Conservation (phyloP, 495 filamentous ascomycete species). For the Xylaria bambusicola region DNA sequence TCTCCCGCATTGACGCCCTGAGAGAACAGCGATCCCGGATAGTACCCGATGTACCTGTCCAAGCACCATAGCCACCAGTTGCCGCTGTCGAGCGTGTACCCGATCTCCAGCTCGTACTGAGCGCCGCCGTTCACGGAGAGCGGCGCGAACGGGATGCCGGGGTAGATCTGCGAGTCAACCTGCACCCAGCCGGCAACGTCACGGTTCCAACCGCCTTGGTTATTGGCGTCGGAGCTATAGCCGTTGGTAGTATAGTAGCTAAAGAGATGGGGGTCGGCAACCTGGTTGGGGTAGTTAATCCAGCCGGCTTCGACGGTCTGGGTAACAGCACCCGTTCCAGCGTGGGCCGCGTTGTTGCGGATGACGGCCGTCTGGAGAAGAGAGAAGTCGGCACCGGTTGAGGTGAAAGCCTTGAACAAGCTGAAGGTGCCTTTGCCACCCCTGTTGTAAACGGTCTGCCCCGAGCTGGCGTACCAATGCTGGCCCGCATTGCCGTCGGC, state of each 20-base stretch:
- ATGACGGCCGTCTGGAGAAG: slow-evolving; percentile 32
- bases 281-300: slow-evolving; percentile 29
- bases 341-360: slow-evolving; percentile 2
- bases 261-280: slow-evolving; percentile 27
- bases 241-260: slow-evolving; percentile 33
- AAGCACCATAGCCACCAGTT: slow-evolving; percentile 35
- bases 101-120: slow-evolving; percentile 31
- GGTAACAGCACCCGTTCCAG: background rate
- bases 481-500: background rate
- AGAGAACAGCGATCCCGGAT: slow-evolving; percentile 23
- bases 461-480: slow-evolving; percentile 30
- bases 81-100: slow-evolving; percentile 21
- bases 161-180: slow-evolving; percentile 23
- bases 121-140: slow-evolving; percentile 19
- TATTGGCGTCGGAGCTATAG: slow-evolving; percentile 20
- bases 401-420: slow-evolving; percentile 21
- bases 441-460: slow-evolving; percentile 24
- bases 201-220: slow-evolving; percentile 31
- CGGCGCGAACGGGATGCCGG: slow-evolving; percentile 27
- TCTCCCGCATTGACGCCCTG: slow-evolving; percentile 6
- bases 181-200: slow-evolving; percentile 33
- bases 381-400: slow-evolving; percentile 28
- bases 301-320: slow-evolving; percentile 36
- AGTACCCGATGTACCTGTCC: slow-evolving; percentile 34
- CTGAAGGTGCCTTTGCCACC: slow-evolving; percentile 27